Conservation (phyloP, 768 basidiomycete genomes). For the Zangia roseola region DNA sequence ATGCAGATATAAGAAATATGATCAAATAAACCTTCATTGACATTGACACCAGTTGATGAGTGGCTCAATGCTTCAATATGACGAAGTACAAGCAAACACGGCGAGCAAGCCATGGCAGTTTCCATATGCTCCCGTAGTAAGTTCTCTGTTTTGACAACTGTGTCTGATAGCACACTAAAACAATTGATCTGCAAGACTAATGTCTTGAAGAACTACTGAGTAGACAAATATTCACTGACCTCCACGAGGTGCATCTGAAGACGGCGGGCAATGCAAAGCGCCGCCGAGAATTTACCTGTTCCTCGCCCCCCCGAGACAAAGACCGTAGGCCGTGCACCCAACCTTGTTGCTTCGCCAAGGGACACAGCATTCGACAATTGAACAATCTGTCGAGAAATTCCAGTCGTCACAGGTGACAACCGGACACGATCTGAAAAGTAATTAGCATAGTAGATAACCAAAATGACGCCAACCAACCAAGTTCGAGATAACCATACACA, state of each 20-base stretch:
- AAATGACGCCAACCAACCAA: constrained; percentile 41
- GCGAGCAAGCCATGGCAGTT: constrained; percentile 73
- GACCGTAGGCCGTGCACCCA: constrained; percentile 65
- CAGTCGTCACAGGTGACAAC: constrained; percentile 11
- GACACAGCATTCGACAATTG: constrained; percentile 62
- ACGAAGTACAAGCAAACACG: constrained; percentile 79
- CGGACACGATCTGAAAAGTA: constrained; percentile 19
- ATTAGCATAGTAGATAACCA: constrained; percentile 2
- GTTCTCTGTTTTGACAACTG: constrained; percentile 70
- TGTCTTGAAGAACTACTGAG: not conserved
- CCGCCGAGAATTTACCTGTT: constrained; percentile 73
- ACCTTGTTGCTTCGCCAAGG: constrained; percentile 53
- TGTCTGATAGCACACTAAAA: constrained; percentile 80
- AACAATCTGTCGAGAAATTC: constrained; percentile 47
- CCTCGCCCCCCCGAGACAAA: constrained; percentile 80
- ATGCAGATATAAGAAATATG: not conserved
- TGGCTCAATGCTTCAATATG: constrained; percentile 79
- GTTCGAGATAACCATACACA: constrained; percentile 44
- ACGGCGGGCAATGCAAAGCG: constrained; percentile 51
- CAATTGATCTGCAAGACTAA: constrained; percentile 69
- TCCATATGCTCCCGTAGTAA: constrained; percentile 72
- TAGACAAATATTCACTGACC: constrained; percentile 37
- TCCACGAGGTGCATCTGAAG: constrained; percentile 80
- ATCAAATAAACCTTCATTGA: constrained; percentile 49
- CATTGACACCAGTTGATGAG: constrained; percentile 57